A percentile compares a stretch with the other conserved stretches of the same genome.
These are phyloP conservation scores for Aspergillus sp. DNA, from an alignment of 2,329 filamentous ascomycete genomes.

Conservation along the genomic window DNA sequence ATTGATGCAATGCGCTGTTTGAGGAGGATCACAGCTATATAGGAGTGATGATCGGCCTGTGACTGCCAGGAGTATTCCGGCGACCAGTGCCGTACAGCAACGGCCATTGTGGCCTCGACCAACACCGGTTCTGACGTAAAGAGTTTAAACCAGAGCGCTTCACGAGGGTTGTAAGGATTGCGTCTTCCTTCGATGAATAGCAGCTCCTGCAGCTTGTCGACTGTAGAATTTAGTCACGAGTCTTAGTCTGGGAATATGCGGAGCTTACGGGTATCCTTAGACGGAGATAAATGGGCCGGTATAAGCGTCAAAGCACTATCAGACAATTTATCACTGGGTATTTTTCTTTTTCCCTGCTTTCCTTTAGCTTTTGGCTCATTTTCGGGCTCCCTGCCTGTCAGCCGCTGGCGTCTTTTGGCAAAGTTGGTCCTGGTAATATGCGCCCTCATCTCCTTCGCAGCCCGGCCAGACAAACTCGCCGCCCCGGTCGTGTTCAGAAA, in stretches of 20 bases:
- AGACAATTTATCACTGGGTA: background rate
- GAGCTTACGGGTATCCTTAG: background rate
- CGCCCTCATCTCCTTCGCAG: slow-evolving; percentile 5
- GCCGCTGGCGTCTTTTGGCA: slow-evolving; percentile 5
- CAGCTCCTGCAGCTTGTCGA: background rate
- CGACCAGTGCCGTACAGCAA: slow-evolving; percentile 5
- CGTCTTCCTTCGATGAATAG: background rate
- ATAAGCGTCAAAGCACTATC: background rate
- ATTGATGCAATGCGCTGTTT: background rate
- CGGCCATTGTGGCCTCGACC: slow-evolving; percentile 4
- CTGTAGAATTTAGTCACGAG: background rate
- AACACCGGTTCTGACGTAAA: slow-evolving; percentile 6
- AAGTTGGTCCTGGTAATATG: slow-evolving; percentile 10
- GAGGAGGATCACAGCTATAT: background rate
- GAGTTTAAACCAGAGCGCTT: slow-evolving; percentile 5
- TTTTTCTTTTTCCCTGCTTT: background rate
- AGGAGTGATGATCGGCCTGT: background rate
- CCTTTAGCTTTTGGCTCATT: background rate
- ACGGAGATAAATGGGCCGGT: background rate
- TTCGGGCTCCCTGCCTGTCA: background rate
- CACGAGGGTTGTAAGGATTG: background rate
- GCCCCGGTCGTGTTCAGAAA: slow-evolving; percentile 10
- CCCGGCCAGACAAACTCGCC: background rate
- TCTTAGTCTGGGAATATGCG: background rate
- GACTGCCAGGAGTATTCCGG: background rate